Conservation (phyloP, 495 filamentous ascomycete genomes). For the Neurospora cerealis region DNA sequence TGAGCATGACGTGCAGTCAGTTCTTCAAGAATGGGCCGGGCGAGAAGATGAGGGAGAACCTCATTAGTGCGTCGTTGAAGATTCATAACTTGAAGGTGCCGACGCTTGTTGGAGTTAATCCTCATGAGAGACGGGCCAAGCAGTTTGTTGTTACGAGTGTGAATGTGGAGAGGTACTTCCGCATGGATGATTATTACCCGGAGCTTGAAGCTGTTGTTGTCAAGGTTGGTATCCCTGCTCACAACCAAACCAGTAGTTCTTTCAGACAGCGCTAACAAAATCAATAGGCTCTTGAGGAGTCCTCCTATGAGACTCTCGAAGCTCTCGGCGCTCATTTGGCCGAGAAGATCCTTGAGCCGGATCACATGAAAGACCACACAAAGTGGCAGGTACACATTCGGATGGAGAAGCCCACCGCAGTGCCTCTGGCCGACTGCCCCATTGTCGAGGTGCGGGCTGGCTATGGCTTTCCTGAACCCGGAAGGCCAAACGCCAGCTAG, state of each 20-base stretch:
- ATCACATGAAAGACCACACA: constrained; percentile 2
- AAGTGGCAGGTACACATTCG: constrained; percentile 37
- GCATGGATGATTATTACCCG: constrained; percentile 31
- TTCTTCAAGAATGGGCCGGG: constrained; percentile 13
- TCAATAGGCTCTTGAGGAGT: constrained; percentile 41
- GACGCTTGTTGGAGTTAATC: constrained; percentile 50
- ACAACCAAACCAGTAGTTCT: no score
- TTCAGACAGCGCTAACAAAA: no score
- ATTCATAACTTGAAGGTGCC: constrained; percentile 43
- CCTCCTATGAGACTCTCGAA: constrained; percentile 55
- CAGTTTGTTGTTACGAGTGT: constrained; percentile 48
- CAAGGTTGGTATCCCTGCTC: constrained; percentile 27
- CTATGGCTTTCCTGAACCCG: not conserved
- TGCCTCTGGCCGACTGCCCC: constrained; percentile 48
- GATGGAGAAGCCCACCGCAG: constrained; percentile 50
- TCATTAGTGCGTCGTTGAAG: constrained; percentile 18
- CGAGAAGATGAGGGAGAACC: constrained; percentile 7
- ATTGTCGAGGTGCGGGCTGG: constrained; percentile 37
- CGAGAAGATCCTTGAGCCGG: constrained; percentile 21
- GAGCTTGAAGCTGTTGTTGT: constrained; percentile 39
- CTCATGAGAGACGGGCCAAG: constrained; percentile 45
- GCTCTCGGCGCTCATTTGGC: constrained; percentile 41
- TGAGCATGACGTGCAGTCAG: constrained; percentile 31
- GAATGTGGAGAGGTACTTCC: constrained; percentile 37
- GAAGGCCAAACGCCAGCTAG: not conserved